Percentiles rank a stretch among this genome's conserved stretches.
Conservation (phyloP, 176 grass and related monocot species). For the Olyra latifolia region DNA sequence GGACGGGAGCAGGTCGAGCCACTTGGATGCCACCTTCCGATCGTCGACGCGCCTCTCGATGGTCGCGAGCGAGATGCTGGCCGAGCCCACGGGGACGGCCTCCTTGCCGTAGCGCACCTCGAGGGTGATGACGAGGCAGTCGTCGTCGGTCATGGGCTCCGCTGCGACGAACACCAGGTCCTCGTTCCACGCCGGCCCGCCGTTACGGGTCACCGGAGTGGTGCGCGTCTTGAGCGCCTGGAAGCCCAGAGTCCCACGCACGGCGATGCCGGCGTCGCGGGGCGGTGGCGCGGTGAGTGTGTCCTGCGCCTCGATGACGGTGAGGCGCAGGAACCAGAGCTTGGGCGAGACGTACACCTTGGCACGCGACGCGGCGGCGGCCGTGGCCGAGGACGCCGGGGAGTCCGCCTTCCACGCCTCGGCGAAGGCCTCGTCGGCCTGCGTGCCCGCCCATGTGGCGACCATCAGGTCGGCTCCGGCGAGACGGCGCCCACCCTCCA, state of each 20-base stretch:
- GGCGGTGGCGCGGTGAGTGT: slow-evolving; percentile 49
- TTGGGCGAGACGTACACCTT: slow-evolving; percentile 91
- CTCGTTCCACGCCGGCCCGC: slow-evolving; percentile 83
- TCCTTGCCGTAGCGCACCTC: slow-evolving; percentile 80
- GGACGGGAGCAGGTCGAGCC: slow-evolving; percentile 70
- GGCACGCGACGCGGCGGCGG: slow-evolving; percentile 43
- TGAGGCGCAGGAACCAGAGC: slow-evolving; percentile 82
- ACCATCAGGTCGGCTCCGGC: slow-evolving; percentile 77
- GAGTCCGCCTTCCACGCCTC: slow-evolving; percentile 90
- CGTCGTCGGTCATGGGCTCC: slow-evolving; percentile 69
- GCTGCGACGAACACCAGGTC: slow-evolving; percentile 85
- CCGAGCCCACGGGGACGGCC: slow-evolving; percentile 54
- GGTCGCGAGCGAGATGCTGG: slow-evolving; percentile 51
- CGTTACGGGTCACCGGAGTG: slow-evolving; percentile 47
- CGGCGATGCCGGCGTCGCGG: slow-evolving; percentile 59
- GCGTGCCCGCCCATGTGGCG: slow-evolving; percentile 87
- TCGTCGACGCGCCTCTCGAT: slow-evolving; percentile 87
- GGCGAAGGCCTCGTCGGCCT: slow-evolving; percentile 86
- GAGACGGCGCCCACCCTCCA: slow-evolving; percentile 57
- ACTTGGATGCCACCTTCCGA: slow-evolving; percentile 74
- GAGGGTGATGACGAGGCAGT: slow-evolving; percentile 68
- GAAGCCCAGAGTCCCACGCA: slow-evolving; percentile 62
- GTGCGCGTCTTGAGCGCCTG: slow-evolving; percentile 59
- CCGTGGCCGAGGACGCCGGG: slow-evolving; percentile 16
- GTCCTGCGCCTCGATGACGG: slow-evolving; percentile 87